Evolutionary conservation across 805 yeast genomes (phyloP).

Genomic region (Sungouiella blattae): DNA sequence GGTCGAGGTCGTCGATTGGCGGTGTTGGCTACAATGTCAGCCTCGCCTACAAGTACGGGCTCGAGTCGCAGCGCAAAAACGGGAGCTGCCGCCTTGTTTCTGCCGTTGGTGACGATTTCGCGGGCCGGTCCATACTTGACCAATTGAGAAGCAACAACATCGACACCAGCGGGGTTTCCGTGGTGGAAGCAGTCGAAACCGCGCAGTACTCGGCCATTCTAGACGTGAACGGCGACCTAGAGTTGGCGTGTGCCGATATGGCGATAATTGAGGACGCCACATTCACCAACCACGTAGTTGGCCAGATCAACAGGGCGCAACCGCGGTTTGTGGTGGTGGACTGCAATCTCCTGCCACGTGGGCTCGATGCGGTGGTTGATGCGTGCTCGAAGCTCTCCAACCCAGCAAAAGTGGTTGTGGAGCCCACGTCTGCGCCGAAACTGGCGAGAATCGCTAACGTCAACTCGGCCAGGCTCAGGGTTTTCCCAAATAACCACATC

Average conservation of each 20-base stretch:
- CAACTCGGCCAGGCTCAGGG: conserved; percentile 23
- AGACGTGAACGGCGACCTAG: conserved; percentile 54
- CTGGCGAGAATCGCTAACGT: conserved; percentile 45
- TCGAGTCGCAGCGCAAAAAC: conserved; percentile 6
- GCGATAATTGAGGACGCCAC: conserved; percentile 50
- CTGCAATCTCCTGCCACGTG: conserved; percentile 55
- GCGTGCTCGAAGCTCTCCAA: conserved; percentile 3
- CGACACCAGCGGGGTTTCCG: conserved; percentile 39
- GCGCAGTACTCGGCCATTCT: conserved; percentile 77
- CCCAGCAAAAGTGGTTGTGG: conserved; percentile 46
- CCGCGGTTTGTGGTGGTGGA: conserved; percentile 61
- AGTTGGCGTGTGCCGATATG: conserved; percentile 86
- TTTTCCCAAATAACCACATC: conserved; percentile 47
- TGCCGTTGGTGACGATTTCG: conserved; percentile 56
- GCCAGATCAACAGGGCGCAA: conserved; percentile 13
- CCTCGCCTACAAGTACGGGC: conserved; percentile 47
- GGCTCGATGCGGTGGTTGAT: conserved; percentile 24
- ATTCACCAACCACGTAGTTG: conserved; percentile 37
- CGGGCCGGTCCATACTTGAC: conserved; percentile 42
- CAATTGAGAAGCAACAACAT: conserved; percentile 23
- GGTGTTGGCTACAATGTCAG: conserved; percentile 86
- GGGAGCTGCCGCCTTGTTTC: conserved; percentile 46
- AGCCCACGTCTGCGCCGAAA: conserved; percentile 76
- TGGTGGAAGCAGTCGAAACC: conserved; percentile 31
- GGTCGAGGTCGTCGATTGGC: conserved; percentile 55